Evolutionary conservation across 768 basidiomycete species (phyloP).

Genomic region (Solioccasus polychromus): DNA sequence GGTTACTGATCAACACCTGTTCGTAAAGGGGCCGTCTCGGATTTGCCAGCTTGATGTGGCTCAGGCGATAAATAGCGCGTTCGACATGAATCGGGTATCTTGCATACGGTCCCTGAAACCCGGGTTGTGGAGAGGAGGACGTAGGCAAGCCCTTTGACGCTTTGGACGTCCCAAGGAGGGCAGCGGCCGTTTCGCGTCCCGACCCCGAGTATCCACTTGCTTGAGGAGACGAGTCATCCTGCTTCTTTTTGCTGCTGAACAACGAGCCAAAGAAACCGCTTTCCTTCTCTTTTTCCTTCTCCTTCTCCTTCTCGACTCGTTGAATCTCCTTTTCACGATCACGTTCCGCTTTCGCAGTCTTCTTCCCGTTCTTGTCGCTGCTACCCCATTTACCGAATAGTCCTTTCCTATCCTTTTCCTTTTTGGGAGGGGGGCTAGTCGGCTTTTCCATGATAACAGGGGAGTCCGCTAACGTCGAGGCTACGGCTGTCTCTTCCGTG

Average conservation of each 20-base stretch:
- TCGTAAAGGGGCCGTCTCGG: slow-evolving; percentile 95
- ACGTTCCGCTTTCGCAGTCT: slow-evolving; percentile 41
- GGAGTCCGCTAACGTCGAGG: slow-evolving; percentile 24
- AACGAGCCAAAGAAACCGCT: slow-evolving; percentile 88
- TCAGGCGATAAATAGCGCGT: slow-evolving; percentile 93
- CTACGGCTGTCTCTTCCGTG: slow-evolving; percentile 25
- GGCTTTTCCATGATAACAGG: slow-evolving; percentile 18
- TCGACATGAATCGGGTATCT: slow-evolving; percentile 99
- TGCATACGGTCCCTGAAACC: slow-evolving; percentile 47
- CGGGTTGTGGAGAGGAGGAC: slow-evolving; percentile 53
- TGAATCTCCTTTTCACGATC: slow-evolving; percentile 48
- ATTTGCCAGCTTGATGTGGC: slow-evolving; percentile 98
- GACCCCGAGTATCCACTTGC: slow-evolving; percentile 38
- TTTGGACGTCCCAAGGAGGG: slow-evolving; percentile 80
- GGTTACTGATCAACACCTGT: slow-evolving; percentile 88
- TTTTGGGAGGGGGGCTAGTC: slow-evolving; percentile 39
- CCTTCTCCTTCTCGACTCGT: slow-evolving; percentile 48
- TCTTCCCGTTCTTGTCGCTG: slow-evolving; percentile 59
- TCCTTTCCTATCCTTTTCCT: slow-evolving; percentile 74
- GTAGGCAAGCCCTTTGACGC: slow-evolving; percentile 65
- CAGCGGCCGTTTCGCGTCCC: slow-evolving; percentile 84
- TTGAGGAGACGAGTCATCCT: slow-evolving; percentile 57
- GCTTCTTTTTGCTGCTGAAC: slow-evolving; percentile 86
- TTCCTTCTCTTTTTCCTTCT: slow-evolving; percentile 58
- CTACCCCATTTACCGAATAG: slow-evolving; percentile 63